Evolutionary conservation across 495 filamentous ascomycete species (phyloP), one percentile per base, ranked within the genome.

Genomic region (Aspergillus incahuasiensis): DNA sequence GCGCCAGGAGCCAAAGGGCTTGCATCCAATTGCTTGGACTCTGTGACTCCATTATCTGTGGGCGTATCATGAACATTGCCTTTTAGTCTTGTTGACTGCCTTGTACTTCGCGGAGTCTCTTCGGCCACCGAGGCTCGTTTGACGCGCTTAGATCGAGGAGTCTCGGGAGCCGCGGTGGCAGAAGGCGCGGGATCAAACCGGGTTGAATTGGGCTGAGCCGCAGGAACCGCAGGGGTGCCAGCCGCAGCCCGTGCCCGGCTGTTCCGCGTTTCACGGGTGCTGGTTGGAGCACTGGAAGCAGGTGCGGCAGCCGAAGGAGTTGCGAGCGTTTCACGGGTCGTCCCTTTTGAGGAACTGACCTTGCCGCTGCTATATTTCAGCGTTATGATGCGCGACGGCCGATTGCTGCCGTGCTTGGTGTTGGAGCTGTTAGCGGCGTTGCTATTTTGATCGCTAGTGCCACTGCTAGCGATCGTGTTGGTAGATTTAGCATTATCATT

Each of bases 61-160:
- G 53, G 52, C 9, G 47, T 21, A 8, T 54, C 38, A 20, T 65
- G 53, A 19, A 28, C 61, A 38, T 64, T 58, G 2, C 64, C 53
- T 54, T 62, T 72, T 18, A 72, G 57, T 50, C 72, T 63, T 18
- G 70, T 63, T 2, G 74, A 74, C 48, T 70, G 67, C 21, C 74
- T 67, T 8, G 71, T 74, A 20, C 68, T 69, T 53, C 62, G 53
- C 7, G 60, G 65, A 0, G 59, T 62, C 47, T 68, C 65, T 35
- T 66, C 61, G 42, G 55, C 54, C 28, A 50, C 39, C 11, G 57
- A 50, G 8, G 43, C 53, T 11, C 61, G 60, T 47, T 61, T 66
- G 16, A 61, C 51, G 22, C 66, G 61, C 55, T 65, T 69, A 39
- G 59, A 20, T 19, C 70, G 65, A 7, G 73, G 73, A 9, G 72